These are phyloP conservation scores for Saitozyma sp. DNA, from an alignment of 768 basidiomycete species.

Conservation along the genomic window DNA sequence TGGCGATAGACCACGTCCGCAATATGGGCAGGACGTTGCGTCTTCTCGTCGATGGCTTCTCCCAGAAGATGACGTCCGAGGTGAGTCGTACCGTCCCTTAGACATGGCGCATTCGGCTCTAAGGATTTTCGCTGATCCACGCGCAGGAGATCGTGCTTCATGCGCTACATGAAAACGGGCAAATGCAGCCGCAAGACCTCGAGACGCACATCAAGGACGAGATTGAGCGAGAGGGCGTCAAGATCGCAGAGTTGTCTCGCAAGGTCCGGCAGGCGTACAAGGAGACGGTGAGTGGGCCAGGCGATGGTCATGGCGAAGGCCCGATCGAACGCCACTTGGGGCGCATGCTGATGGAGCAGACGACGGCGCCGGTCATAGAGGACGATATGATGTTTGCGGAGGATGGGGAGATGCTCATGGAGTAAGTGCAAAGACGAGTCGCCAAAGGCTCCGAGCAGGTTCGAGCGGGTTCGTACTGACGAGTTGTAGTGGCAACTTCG, in stretches of 20 bases:
- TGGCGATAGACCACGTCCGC: constrained; percentile 74
- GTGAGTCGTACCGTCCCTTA: constrained; percentile 53
- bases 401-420: constrained; percentile 66
- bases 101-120: not conserved
- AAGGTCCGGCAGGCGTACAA: constrained; percentile 80
- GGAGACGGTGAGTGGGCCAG: constrained; percentile 64
- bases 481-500: constrained; percentile 71
- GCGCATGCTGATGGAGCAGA: constrained; percentile 31
- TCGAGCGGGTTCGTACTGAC: not conserved
- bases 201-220: constrained; percentile 88
- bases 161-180: constrained; percentile 85
- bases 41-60: constrained; percentile 77
- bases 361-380: constrained; percentile 59
- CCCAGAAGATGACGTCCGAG: constrained; percentile 77
- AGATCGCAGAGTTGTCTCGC: constrained; percentile 77
- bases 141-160: constrained; percentile 89
- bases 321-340: not conserved
- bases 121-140: not conserved
- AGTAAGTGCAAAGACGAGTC: constrained; percentile 55
- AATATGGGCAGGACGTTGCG: constrained; percentile 86
- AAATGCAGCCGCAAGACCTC: constrained; percentile 71
- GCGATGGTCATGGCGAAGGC: no score
- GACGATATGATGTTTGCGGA: constrained; percentile 70
- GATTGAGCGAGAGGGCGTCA: constrained; percentile 73
- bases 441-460: not conserved